Percentiles rank a stretch among this genome's conserved stretches.
These are phyloP conservation scores for Xylariaceae sp. DNA, from an alignment of 2,329 filamentous ascomycete genomes.

Conservation along the genomic window DNA sequence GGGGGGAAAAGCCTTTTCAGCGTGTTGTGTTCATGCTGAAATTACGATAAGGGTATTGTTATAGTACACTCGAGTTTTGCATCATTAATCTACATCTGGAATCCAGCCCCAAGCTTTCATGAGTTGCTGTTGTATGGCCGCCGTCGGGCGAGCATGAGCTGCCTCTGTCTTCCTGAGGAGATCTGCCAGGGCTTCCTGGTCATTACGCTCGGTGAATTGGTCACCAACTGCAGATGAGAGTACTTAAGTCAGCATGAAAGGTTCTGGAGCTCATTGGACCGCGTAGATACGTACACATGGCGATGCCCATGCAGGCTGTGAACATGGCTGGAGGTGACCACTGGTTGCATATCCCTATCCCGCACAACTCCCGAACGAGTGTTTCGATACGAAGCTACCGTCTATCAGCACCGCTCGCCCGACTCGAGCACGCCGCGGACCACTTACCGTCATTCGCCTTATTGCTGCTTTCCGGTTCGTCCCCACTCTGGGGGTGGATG, in stretches of 20 bases:
- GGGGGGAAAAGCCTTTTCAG: no score
- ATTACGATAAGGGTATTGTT: no score
- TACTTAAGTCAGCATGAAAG: slow-evolving; percentile 5
- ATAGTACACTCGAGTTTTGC: no score
- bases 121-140: slow-evolving; percentile 40
- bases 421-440: slow-evolving; percentile 1
- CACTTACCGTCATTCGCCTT: slow-evolving; percentile 35
- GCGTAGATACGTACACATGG: slow-evolving; percentile 36
- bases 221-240: slow-evolving; percentile 36
- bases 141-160: slow-evolving; percentile 50
- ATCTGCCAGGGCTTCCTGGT: slow-evolving; percentile 45
- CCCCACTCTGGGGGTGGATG: slow-evolving; percentile 47
- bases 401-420: slow-evolving; percentile 6
- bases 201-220: slow-evolving; percentile 38
- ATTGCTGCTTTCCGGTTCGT: slow-evolving; percentile 31
- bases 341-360: slow-evolving; percentile 53
- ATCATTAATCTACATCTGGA: slow-evolving; percentile 17
- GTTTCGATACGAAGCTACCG: slow-evolving; percentile 30
- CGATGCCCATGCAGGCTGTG: slow-evolving; percentile 51
- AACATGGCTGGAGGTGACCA: slow-evolving; percentile 53
- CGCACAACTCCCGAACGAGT: slow-evolving; percentile 51
- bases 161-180: slow-evolving; percentile 43
- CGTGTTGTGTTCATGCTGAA: no score
- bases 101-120: slow-evolving; percentile 47
- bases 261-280: background rate